Evolutionary conservation across 169 alveolate genomes (phyloP).

Genomic region (Neospora caninum): DNA sequence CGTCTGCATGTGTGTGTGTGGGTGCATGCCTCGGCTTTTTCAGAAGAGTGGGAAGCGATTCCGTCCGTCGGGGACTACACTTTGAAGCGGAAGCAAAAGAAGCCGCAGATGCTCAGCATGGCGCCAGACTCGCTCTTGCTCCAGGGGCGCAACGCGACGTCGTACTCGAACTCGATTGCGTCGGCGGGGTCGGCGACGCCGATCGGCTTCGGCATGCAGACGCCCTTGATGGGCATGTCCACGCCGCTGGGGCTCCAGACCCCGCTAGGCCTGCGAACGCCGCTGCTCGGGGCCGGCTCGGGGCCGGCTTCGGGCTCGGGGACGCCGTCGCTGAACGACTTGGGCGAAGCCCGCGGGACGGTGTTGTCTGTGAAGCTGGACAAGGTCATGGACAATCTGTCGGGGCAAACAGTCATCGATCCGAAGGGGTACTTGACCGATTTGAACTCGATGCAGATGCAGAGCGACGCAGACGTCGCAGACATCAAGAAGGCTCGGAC

Average conservation of each 20-base stretch:
- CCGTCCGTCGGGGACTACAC: slow-evolving; percentile 95
- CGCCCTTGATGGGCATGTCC: slow-evolving; percentile 74
- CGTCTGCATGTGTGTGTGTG: too few relatives aligned
- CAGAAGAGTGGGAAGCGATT: slow-evolving; percentile 97
- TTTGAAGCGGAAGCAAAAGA: slow-evolving; percentile 81
- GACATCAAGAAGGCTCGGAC: slow-evolving; percentile 94
- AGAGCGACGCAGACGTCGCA: slow-evolving; percentile 91
- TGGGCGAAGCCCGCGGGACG: slow-evolving; percentile 94
- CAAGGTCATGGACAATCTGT: slow-evolving; percentile 91
- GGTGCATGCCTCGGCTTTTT: background rate
- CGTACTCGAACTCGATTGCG: slow-evolving; percentile 58
- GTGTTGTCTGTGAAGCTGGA: slow-evolving; percentile 93
- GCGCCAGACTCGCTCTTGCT: slow-evolving; percentile 64
- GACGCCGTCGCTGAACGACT: slow-evolving; percentile 77
- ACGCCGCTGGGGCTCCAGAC: slow-evolving; percentile 88
- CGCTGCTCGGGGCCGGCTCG: slow-evolving; percentile 54
- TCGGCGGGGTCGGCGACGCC: slow-evolving; percentile 73
- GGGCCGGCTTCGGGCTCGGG: slow-evolving; percentile 65
- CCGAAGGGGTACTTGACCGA: slow-evolving; percentile 96
- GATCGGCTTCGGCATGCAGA: slow-evolving; percentile 74
- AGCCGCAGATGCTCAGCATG: slow-evolving; percentile 73
- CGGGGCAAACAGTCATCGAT: slow-evolving; percentile 96
- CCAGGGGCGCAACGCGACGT: slow-evolving; percentile 52
- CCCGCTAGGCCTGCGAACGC: slow-evolving; percentile 80
- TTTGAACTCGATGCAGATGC: slow-evolving; percentile 86